A percentile compares a stretch with the other conserved stretches of the same genome.
Conservation (phyloP, 192 early-diverging fungal genomes). For the Coemansia sp. region DNA sequence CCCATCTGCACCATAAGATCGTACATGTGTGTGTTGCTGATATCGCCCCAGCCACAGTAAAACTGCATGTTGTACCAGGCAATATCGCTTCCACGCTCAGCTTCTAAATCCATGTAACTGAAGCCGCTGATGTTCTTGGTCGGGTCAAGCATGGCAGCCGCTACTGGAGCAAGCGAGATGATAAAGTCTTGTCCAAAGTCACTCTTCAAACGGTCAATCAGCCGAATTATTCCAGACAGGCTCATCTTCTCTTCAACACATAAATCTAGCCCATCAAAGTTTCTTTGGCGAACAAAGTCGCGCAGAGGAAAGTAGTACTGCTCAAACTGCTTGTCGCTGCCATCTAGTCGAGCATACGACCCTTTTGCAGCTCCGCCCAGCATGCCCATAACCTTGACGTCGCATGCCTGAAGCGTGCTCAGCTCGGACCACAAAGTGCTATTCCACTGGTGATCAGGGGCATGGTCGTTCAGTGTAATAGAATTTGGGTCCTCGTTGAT, state of each 20-base stretch:
- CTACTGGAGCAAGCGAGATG: constrained; percentile 15
- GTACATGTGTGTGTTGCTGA: constrained; percentile 18
- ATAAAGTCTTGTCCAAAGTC: constrained; percentile 17
- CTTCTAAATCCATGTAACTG: constrained; percentile 5
- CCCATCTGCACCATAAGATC: constrained; percentile 12
- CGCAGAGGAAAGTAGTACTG: constrained; percentile 10
- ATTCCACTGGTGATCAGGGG: not conserved
- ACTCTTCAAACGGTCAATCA: constrained; percentile 11
- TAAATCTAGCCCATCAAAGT: constrained; percentile 10
- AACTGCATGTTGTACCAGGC: constrained; percentile 17
- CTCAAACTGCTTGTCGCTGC: constrained; percentile 12
- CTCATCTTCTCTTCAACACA: constrained; percentile 15
- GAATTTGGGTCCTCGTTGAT: constrained; percentile 12
- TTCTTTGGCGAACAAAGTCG: constrained; percentile 8
- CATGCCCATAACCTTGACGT: constrained; percentile 16
- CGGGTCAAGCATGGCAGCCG: constrained; percentile 11
- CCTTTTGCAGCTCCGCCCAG: constrained; percentile 12
- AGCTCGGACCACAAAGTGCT: constrained; percentile 10
- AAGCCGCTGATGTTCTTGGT: constrained; percentile 15
- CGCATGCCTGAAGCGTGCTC: constrained; percentile 5
- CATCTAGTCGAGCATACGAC: constrained; percentile 9
- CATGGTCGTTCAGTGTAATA: constrained; percentile 10
- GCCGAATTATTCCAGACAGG: constrained; percentile 8
- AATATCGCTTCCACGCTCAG: constrained; percentile 9
- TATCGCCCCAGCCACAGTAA: constrained; percentile 17